Base-by-base conservation (phyloP, 83 land plant species). In the Picea abies region DNA sequence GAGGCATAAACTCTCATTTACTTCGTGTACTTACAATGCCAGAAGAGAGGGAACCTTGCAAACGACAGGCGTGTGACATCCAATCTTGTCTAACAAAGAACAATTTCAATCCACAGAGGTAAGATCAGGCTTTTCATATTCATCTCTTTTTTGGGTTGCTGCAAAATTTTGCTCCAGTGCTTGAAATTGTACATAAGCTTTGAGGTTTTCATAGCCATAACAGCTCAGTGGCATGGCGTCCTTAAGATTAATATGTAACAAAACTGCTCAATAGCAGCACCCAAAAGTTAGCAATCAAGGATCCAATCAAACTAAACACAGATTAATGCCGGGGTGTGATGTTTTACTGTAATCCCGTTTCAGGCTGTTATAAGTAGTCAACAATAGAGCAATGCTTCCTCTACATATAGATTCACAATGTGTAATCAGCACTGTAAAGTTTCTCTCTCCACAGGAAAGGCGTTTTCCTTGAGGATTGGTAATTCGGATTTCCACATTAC, bases 51-150 rank as follows among this genome's bases (percentile, higher is more conserved):
- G 94, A 90, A 52, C 94, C 94, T 26, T 92, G 94, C 86, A 90
- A 92, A 88, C 90, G 90, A 63, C 83, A 92, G 78, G 94, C 94
- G 20, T 92, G 94, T 83, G 92, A 92, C 80, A 92, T 92, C 58
- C 94, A 92, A 79, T 85, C 94, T 47, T 92, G 94, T 63, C 92
- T 92, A 49, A 63, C 90, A 82, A 92, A 90, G 81, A 92, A 88
- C 86, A 92, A 90, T 58, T 92, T 92, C 82, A 80, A 73, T 56
- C 75, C 94, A 41, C 87, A 92, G 65, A 90, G 82, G 94, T 90
- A 86, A 52, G 52, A 69, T 4, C 17, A 35, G 1, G 25, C 41
- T 4, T 12, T 56, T 56, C 58, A 56, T 56, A 12, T 56, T 56
- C 15, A 56, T 56, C 14, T 56, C 0, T 56, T 0, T 56, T 56